Conservation (phyloP, 2,329 filamentous ascomycete genomes). For the Emergomyces pasteurianus region DNA sequence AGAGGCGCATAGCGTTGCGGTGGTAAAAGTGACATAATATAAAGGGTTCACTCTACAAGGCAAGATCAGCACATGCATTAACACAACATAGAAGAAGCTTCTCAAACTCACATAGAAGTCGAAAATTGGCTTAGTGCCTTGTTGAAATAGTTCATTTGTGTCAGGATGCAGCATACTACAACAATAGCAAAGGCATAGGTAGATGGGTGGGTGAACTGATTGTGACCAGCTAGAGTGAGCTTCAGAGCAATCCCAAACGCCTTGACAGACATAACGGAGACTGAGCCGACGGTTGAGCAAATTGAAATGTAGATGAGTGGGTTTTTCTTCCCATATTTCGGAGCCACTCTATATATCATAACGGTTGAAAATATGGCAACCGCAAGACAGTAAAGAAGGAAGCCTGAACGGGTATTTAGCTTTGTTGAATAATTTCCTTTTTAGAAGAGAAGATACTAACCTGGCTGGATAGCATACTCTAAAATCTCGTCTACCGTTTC, state of each 20-base stretch:
- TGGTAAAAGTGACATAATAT: slow-evolving; percentile 97
- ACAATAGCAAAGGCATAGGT: slow-evolving; percentile 97
- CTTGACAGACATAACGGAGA: slow-evolving; percentile 99
- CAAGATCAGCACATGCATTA: slow-evolving; percentile 16
- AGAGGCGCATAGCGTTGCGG: slow-evolving; percentile 81
- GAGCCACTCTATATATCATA: slow-evolving; percentile 95
- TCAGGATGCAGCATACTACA: slow-evolving; percentile 83
- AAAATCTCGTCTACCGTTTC: slow-evolving; percentile 85
- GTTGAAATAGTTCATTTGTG: slow-evolving; percentile 99
- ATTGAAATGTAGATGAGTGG: slow-evolving; percentile 95
- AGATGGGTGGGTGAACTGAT: slow-evolving; percentile 88
- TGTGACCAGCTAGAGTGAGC: slow-evolving; percentile 81
- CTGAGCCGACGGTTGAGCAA: slow-evolving; percentile 90
- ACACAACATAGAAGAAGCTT: background rate
- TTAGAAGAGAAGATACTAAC: slow-evolving; percentile 38
- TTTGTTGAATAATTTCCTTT: background rate
- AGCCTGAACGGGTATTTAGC: slow-evolving; percentile 46
- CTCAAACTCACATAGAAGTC: slow-evolving; percentile 71
- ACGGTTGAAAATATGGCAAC: slow-evolving; percentile 75
- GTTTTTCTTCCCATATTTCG: slow-evolving; percentile 84
- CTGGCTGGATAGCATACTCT: slow-evolving; percentile 78
- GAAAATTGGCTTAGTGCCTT: slow-evolving; percentile 95
- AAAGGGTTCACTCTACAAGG: slow-evolving; percentile 70
- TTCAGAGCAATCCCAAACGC: slow-evolving; percentile 97
- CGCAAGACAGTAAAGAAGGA: slow-evolving; percentile 70